Evolutionary conservation across 495 filamentous ascomycete species (phyloP).

Genomic region (Trichoderma virens): DNA sequence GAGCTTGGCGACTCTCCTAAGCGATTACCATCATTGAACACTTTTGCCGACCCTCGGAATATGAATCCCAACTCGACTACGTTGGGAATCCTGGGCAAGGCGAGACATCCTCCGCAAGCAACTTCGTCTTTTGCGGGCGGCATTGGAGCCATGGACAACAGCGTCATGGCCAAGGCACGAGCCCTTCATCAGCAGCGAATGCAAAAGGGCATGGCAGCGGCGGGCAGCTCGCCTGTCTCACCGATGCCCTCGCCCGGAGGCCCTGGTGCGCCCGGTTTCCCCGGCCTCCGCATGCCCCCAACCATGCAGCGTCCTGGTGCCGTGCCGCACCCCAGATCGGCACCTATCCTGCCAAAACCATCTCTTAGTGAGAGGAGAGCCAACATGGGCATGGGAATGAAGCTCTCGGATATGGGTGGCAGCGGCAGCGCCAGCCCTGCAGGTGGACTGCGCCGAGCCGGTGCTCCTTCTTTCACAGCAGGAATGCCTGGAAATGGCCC

Average conservation of each 20-base stretch:
- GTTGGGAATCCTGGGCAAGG: constrained; percentile 69
- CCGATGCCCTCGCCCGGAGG: constrained; percentile 7
- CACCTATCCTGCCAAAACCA: constrained; percentile 34
- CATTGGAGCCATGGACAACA: constrained; percentile 51
- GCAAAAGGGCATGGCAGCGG: constrained; percentile 20
- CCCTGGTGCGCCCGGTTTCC: constrained; percentile 7
- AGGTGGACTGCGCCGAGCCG: constrained; percentile 10
- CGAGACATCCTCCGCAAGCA: constrained; percentile 20
- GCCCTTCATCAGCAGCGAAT: constrained; percentile 38
- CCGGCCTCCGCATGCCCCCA: constrained; percentile 32
- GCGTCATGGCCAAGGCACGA: constrained; percentile 66
- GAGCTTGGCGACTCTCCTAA: constrained; percentile 28
- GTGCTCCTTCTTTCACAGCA: constrained; percentile 25
- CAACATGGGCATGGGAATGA: constrained; percentile 22
- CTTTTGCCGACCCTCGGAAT: constrained; percentile 44
- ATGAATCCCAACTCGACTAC: constrained; percentile 74
- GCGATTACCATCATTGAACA: constrained; percentile 47
- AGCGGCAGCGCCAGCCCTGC: constrained; percentile 19
- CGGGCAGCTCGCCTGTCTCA: constrained; percentile 12
- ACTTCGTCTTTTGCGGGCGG: constrained; percentile 5
- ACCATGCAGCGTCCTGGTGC: constrained; percentile 34
- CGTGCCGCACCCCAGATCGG: constrained; percentile 38
- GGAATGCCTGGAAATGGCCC: constrained; percentile 22
- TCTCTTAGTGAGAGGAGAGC: constrained; percentile 29
- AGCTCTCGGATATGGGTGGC: constrained; percentile 31